Percentiles rank a stretch among this genome's conserved stretches.
Conservation (phyloP, 768 basidiomycete genomes). For the Boletus vinaceobasis region DNA sequence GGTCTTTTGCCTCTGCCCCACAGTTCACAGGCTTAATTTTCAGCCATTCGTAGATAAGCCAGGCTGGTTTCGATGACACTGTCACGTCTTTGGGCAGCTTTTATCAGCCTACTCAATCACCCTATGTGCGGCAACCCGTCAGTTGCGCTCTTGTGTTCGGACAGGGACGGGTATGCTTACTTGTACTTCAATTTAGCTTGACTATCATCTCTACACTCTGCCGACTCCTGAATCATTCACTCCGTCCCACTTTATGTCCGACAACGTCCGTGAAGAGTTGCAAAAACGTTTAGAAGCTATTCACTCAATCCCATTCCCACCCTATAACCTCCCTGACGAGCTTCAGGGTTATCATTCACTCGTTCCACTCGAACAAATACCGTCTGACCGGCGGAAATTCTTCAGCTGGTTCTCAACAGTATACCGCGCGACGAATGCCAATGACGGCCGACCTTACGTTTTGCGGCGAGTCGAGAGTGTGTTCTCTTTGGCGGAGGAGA, state of each 20-base stretch:
- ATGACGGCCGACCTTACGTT: constrained; percentile 75
- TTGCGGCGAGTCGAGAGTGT: constrained; percentile 86
- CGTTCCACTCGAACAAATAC: constrained; percentile 64
- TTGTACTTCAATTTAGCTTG: constrained; percentile 49
- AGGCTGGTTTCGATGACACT: constrained; percentile 33
- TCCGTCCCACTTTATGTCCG: constrained; percentile 81
- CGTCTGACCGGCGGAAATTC: constrained; percentile 63
- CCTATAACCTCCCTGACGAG: constrained; percentile 74
- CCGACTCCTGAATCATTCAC: constrained; percentile 56
- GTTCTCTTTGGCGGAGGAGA: constrained; percentile 1
- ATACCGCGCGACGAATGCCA: constrained; percentile 75
- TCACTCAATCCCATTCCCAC: constrained; percentile 36
- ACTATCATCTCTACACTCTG: constrained; percentile 90
- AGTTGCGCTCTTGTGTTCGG: constrained; percentile 14
- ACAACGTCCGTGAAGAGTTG: constrained; percentile 62
- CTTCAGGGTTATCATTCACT: constrained; percentile 89
- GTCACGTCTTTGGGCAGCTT: constrained; percentile 31
- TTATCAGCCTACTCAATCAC: constrained; percentile 39
- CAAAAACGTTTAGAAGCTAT: constrained; percentile 46
- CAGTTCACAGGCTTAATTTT: not conserved
- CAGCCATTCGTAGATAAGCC: constrained; percentile 3
- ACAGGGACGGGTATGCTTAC: not conserved
- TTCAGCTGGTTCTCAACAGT: constrained; percentile 81
- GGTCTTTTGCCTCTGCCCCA: constrained; percentile 4
- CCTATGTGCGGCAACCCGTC: constrained; percentile 71